phyloP scores from a whole-genome alignment of 2,329 filamentous ascomycete genomes.

The Corynespora cassiicola region DNA sequence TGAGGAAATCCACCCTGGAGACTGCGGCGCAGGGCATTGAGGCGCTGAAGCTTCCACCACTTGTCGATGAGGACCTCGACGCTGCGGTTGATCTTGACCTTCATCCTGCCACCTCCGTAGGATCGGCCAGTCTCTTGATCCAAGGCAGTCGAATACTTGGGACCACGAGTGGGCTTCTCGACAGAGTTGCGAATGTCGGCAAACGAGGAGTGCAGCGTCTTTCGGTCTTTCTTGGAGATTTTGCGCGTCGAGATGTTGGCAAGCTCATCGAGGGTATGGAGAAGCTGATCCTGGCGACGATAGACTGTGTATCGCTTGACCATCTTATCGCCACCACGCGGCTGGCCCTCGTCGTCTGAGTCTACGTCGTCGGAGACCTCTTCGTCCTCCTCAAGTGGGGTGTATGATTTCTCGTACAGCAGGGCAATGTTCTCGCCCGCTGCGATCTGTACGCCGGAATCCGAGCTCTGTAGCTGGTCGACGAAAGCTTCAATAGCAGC shows the following conservation, averaged over 20 bases:
- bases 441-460: constrained; percentile 75
- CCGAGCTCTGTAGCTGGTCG: constrained; percentile 81
- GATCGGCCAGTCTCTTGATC: constrained; percentile 65
- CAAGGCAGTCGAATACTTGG: constrained; percentile 69
- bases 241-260: constrained; percentile 66
- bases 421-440: constrained; percentile 83
- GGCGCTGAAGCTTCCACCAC: constrained; percentile 75
- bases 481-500: constrained; percentile 79
- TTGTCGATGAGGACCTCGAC: constrained; percentile 70
- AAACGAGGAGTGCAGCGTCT: constrained; percentile 70
- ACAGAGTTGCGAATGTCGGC: constrained; percentile 70
- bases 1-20: constrained; percentile 55
- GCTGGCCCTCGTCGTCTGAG: constrained; percentile 49
- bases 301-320: constrained; percentile 73
- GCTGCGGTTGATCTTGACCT: constrained; percentile 64
- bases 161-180: constrained; percentile 70
- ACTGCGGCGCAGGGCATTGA: constrained; percentile 66
- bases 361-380: constrained; percentile 55
- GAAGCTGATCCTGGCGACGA: constrained; percentile 67
- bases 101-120: constrained; percentile 66
- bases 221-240: constrained; percentile 71
- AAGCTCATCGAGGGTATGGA: constrained; percentile 65
- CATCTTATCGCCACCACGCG: constrained; percentile 38
- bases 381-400: constrained; percentile 64
- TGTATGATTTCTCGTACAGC: constrained; percentile 77